Evolutionary conservation across 768 basidiomycete species (phyloP), one percentile per base, ranked within the genome.

Genomic region (Hericium rajendrae): DNA sequence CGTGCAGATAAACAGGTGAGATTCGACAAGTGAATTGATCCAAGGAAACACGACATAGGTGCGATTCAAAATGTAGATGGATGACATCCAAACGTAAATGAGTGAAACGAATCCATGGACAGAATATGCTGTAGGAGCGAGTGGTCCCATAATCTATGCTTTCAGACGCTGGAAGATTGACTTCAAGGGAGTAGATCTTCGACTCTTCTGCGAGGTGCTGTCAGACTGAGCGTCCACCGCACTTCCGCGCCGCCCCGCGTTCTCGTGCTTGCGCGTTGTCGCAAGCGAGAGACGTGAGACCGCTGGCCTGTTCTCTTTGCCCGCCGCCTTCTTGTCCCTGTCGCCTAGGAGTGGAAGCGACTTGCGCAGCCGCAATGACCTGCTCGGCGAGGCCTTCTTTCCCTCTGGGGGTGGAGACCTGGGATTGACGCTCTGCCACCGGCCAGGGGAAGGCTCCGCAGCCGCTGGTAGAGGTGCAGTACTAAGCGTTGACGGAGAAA

Each of bases 121-220:
- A 15, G 26, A 51, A 16, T 12, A 12, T 26, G 49, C 22, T 51
- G 13, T 46, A 12, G 43, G 43, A 46, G 43, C 43, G 49, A 51
- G 16, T 26, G 11, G 22, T 3, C 24, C 3, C 22, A 15, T 11
- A 51, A 16, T n/a, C 49, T 51, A 51, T 9, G 22, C 49, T 51
- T 51, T 51, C 28, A 24, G 24, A 51, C 24, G 49, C 49, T 24
- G 49, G 39, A 62, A 43, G 39, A 62, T 58, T 11, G 54, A 61
- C 52, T 58, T 62, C 56, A 62, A 46, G 15, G 62, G 60, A 49
- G 60, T 62, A 16, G 60, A 58, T 24, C 62, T 46, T 32, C 60
- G 51, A 48, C 55, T 26, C 41, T 56, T 61, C 32, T 57, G 59
- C 24, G 49, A 51, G 46, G 32, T 22, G 22, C 37, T 38, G 18